Percentiles rank a stretch among this genome's conserved stretches.
phyloP scores from a whole-genome alignment of 1,284 basidiomycete genomes.

The Marasmius tenuissimus region DNA sequence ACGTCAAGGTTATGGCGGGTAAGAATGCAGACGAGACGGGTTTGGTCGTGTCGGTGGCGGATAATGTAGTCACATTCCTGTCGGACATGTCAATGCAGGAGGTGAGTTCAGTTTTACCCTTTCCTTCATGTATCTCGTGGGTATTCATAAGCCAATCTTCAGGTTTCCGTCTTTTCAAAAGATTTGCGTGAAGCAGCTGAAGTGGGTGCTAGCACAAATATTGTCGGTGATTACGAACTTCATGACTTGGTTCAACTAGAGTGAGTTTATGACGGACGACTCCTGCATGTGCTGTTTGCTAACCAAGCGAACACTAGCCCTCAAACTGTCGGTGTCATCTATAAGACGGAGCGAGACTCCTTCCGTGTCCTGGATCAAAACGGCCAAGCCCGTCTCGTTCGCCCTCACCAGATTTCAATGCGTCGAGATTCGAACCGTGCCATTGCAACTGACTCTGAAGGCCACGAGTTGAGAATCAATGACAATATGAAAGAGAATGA shows the following conservation, averaged over 20 bases:
- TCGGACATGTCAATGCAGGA: slow-evolving; percentile 98
- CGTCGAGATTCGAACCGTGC: slow-evolving; percentile 81
- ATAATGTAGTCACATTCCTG: slow-evolving; percentile 93
- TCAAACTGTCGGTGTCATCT: slow-evolving; percentile 95
- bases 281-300: slow-evolving; percentile 10
- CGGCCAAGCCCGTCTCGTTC: slow-evolving; percentile 85
- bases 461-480: slow-evolving; percentile 79
- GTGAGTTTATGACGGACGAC: slow-evolving; percentile 45
- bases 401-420: slow-evolving; percentile 94
- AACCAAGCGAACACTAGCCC: slow-evolving; percentile 45
- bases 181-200: slow-evolving; percentile 97
- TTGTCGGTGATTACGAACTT: slow-evolving; percentile 91
- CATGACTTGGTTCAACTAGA: slow-evolving; percentile 98
- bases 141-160: not conserved
- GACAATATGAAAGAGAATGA: slow-evolving; percentile 95
- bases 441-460: slow-evolving; percentile 89
- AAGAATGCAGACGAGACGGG: slow-evolving; percentile 96
- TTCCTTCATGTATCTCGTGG: slow-evolving; percentile 4
- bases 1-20: slow-evolving; percentile 97
- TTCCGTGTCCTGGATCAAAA: slow-evolving; percentile 97
- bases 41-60: slow-evolving; percentile 89
- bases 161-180: slow-evolving; percentile 97
- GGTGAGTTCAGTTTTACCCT: slow-evolving; percentile 37
- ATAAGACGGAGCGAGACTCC: slow-evolving; percentile 93
- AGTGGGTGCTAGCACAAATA: slow-evolving; percentile 87